phyloP scores from a whole-genome alignment of 1,284 basidiomycete genomes.

The Ustilago hordei region DNA sequence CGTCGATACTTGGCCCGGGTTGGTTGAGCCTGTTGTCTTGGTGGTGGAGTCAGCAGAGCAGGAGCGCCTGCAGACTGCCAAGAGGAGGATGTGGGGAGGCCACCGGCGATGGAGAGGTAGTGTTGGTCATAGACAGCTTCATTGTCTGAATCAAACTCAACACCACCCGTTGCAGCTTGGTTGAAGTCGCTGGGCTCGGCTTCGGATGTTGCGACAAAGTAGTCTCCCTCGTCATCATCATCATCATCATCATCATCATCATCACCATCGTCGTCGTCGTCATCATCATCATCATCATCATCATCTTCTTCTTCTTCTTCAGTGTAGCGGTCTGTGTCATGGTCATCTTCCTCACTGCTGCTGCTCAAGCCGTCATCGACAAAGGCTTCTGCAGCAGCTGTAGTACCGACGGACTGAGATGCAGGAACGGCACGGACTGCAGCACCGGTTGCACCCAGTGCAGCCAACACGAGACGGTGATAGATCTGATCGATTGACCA shows the following conservation, averaged over 20 bases:
- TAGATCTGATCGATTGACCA: conserved; percentile 48
- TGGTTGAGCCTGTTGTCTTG: conserved; percentile 5
- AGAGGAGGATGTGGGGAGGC: conserved; percentile 2
- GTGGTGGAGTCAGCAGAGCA: conserved; percentile 28
- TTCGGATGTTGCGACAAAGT: conserved; percentile 23
- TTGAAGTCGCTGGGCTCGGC: conserved; percentile 36
- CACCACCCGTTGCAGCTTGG: conserved; percentile 11
- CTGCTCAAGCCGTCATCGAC: conserved; percentile 57
- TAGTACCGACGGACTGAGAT: conserved; percentile 58
- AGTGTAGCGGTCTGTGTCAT: conserved; percentile 10
- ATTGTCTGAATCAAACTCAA: conserved; percentile 34
- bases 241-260: background rate
- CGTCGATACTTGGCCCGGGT: conserved; percentile 30
- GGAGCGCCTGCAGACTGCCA: background rate
- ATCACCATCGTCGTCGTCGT: conserved; percentile 31
- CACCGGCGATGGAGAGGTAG: conserved; percentile 43
- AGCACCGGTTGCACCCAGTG: conserved; percentile 33
- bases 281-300: conserved; percentile 31
- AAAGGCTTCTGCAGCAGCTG: conserved; percentile 55
- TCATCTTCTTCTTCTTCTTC: conserved; percentile 38
- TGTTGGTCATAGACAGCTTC: conserved; percentile 45
- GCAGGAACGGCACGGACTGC: conserved; percentile 60
- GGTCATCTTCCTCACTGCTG: conserved; percentile 45
- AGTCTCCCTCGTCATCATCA: background rate
- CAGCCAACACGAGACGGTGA: conserved; percentile 47